Evolutionary conservation across 2,329 filamentous ascomycete species (phyloP), one percentile per base, ranked within the genome.

Genomic region (Biscogniauxia mediterranea): DNA sequence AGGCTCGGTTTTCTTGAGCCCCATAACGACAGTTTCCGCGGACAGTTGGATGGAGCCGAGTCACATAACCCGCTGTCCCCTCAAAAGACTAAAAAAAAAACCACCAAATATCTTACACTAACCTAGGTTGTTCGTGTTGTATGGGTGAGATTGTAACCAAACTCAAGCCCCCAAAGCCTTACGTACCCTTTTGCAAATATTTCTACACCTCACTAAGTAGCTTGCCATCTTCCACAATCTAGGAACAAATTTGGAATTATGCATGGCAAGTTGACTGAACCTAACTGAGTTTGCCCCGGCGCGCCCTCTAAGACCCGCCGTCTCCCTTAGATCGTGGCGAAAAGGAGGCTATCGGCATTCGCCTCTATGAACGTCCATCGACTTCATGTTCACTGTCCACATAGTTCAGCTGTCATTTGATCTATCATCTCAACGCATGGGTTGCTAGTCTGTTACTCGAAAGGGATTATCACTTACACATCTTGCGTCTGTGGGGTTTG

Each of bases 401-500:
- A 52, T 57, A n/a, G 38, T 11, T 46, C 38, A 17, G 3, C 13
- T 15, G 11, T n/a, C 15, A 46, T 46, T 15, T 2, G 17, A n/a
- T 46, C 38, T n/a, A 46, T 21, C 11, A 32, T 19, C 20, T 52
- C 46, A 23, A 42, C 21, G 52, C 52, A 54, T 52, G 56, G 50
- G 52, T 59, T 64, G 54, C 54, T 54, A 32, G 54, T 54, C 8
- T 56, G 13, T 55, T 32, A 26, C 64, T 42, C 19, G 21, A 63
- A 57, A 54, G 19, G 49, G 61, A 54, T 8, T 52, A 51, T n/a
- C 42, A 38, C 20, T 9, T 28, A 52, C 42, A 61, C 9, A 11
- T 54, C 52, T 52, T 53, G 52, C 60, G 57, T 62, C 11, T 25
- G 42, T 23, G 21, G 23, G 15, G 28, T 11, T 28, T 50, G 6